These are phyloP conservation scores for Claviceps capensis DNA, from an alignment of 2,329 filamentous ascomycete genomes.

Conservation along the genomic window DNA sequence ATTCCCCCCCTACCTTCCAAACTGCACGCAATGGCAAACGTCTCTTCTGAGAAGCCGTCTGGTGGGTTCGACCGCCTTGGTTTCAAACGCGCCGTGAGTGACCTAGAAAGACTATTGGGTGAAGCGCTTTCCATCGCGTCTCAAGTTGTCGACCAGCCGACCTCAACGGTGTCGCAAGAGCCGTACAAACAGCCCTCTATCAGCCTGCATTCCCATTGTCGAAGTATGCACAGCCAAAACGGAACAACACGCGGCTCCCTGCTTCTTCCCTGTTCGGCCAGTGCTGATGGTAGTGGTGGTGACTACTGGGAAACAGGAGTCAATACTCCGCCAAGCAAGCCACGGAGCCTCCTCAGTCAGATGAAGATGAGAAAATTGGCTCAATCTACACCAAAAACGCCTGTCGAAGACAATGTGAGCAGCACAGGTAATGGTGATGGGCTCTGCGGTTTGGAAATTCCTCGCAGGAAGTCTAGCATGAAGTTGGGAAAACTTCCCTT, in stretches of 20 bases:
- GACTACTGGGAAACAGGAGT: constrained; percentile 1
- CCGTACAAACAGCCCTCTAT: constrained; percentile 8
- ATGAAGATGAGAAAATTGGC: neutral
- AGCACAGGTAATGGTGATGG: neutral
- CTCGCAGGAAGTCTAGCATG: constrained; percentile 9
- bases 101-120: constrained; percentile 32
- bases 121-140: constrained; percentile 32
- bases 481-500: neutral
- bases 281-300: constrained; percentile 5
- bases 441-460: constrained; percentile 2
- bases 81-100: constrained; percentile 24
- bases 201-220: constrained; percentile 6
- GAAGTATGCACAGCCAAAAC: constrained; percentile 1
- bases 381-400: neutral
- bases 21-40: constrained; percentile 9
- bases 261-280: constrained; percentile 2
- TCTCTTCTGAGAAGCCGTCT: constrained; percentile 10
- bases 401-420: constrained; percentile 3
- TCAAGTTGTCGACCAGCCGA: constrained; percentile 22
- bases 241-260: neutral
- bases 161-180: constrained; percentile 7
- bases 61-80: constrained; percentile 13
- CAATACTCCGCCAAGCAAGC: neutral
- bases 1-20: constrained; percentile 7
- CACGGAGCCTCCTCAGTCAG: neutral